phyloP scores from a whole-genome alignment of 495 filamentous ascomycete genomes.

The Neurospora pannonica region DNA sequence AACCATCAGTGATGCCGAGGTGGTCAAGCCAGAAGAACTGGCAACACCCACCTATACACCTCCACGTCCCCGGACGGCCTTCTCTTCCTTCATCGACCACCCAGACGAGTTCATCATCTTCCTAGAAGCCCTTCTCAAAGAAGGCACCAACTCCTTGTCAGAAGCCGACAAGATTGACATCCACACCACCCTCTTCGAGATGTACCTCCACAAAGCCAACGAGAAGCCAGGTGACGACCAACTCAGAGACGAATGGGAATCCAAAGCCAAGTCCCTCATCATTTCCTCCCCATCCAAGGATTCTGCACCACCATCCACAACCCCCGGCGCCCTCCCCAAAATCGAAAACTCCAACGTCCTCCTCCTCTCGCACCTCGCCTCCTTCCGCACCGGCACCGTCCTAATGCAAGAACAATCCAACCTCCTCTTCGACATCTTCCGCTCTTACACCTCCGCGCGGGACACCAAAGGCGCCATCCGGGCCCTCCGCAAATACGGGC shows the following conservation, averaged over 20 bases:
- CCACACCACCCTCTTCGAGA: slow-evolving; percentile 93
- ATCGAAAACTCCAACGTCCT: slow-evolving; percentile 94
- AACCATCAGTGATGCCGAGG: slow-evolving; percentile 23
- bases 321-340: neutral
- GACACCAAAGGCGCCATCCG: slow-evolving; percentile 85
- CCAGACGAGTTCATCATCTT: slow-evolving; percentile 84
- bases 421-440: slow-evolving; percentile 88
- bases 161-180: slow-evolving; percentile 70
- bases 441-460: slow-evolving; percentile 87
- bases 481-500: slow-evolving; percentile 83
- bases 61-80: slow-evolving; percentile 81
- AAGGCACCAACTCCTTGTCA: slow-evolving; percentile 45
- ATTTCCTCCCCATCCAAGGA: slow-evolving; percentile 40
- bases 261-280: slow-evolving; percentile 79
- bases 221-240: slow-evolving; percentile 49
- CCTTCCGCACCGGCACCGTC: slow-evolving; percentile 83
- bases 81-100: slow-evolving; percentile 94
- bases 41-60: slow-evolving; percentile 44
- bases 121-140: slow-evolving; percentile 70
- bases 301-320: neutral
- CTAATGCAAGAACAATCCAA: slow-evolving; percentile 92
- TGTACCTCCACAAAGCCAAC: slow-evolving; percentile 85
- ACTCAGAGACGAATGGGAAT: slow-evolving; percentile 75
- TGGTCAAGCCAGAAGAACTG: slow-evolving; percentile 21
- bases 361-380: slow-evolving; percentile 80